phyloP scores from a whole-genome alignment of 23 red algal genomes.

The Gracilaria caudata region DNA sequence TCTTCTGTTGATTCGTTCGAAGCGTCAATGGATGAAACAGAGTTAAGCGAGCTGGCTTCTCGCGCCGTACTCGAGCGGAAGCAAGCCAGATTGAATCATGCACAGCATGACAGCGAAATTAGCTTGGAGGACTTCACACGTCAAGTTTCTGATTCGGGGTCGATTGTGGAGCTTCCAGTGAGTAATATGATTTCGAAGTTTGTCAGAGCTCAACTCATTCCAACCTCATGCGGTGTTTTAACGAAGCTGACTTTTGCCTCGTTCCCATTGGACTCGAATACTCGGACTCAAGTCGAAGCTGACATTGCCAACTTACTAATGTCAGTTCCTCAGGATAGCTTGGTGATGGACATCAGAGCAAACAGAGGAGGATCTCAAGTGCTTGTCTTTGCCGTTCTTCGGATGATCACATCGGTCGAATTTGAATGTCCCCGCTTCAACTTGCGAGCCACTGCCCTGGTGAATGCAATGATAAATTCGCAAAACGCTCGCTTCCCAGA shows the following conservation, averaged over 20 bases:
- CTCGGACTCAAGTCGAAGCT: not conserved
- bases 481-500: not conserved
- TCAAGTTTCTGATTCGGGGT: not conserved
- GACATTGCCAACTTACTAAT: not conserved
- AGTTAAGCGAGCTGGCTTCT: too few species aligned
- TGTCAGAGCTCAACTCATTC: not conserved
- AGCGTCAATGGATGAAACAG: not conserved
- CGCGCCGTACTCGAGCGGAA: too few species aligned
- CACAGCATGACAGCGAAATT: not conserved
- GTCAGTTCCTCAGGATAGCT: not conserved
- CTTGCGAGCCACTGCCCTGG: conserved; percentile 2
- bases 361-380: not conserved
- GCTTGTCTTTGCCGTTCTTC: not conserved
- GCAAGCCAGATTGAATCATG: not conserved
- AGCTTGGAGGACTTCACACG: not conserved
- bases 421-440: not conserved
- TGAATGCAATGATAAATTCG: not conserved
- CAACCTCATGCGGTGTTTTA: not conserved
- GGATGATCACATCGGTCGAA: not conserved
- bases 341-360: conserved; percentile 28
- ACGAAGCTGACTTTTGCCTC: not conserved
- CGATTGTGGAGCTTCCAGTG: not conserved
- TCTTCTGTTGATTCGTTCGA: not conserved
- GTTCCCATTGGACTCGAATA: not conserved
- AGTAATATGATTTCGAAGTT: not conserved